Base-by-base conservation (phyloP, 2,329 filamentous ascomycete species). In the Zasmidium cellare region DNA sequence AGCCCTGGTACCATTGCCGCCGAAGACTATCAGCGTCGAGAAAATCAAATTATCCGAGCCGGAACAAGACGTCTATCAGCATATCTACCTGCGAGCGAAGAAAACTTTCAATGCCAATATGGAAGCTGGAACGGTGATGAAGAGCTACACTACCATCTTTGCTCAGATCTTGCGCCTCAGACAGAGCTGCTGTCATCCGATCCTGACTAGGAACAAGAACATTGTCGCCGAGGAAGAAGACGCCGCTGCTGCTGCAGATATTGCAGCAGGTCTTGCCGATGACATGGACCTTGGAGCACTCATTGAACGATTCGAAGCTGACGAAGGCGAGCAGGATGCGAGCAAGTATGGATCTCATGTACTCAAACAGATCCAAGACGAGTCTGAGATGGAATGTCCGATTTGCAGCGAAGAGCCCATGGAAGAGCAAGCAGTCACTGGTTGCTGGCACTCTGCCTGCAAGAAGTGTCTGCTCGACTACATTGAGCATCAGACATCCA, bases 401-500 rank as follows among this genome's bases (percentile, higher is more conserved):
- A 90, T 99, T 53, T 99, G 94, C 75, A 86, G 90, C 3, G 93
- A 97, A 73, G 94, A 97, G 72, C 92, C 92, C 2, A 97, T 97
- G 92, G 84, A 91, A 44, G 89, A 97, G 54, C 93, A 96, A 70
- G 89, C 90, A 0, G 94, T 99, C 1, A 97, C 94, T 0, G 91
- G 91, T 0, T 99, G 94, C 75, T 99, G 94, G 92, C 94, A 99
- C 74, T 96, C 91, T 31, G 92, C 94, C 0, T 99, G 94, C 78
- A 96, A 94, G 75, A 88, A 90, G 61, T 99, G 94, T 68, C 78
- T 97, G n/a, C 78, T 96, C 1, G 87, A 91, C 66, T 96, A 91
- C 67, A 96, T 99, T 69, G 86, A 89, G 62, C 92, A 96, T 69
- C 89, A 96, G 72, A 88, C 82, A 3, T 87, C 91, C 65, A 91